A percentile compares a stretch with the other conserved stretches of the same genome.
phyloP scores from a whole-genome alignment of 1,284 basidiomycete species.

The Grifola frondosa region DNA sequence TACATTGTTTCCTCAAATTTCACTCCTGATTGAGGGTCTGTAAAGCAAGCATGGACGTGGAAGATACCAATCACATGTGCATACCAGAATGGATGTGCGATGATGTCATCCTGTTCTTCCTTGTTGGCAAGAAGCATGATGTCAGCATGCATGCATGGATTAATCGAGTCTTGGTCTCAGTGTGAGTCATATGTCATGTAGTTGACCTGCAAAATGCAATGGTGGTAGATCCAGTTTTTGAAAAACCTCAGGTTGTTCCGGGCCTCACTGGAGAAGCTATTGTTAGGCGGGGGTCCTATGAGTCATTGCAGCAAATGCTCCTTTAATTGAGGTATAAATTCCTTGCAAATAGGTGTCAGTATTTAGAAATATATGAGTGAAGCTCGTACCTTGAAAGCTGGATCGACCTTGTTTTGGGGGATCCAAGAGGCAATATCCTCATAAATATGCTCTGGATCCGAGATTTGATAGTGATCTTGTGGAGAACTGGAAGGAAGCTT shows the following conservation, averaged over 20 bases:
- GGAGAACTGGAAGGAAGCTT: constrained; percentile 2
- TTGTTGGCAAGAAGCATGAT: constrained; percentile 38
- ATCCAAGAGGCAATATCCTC: constrained; percentile 13
- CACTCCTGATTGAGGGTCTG: too few relatives aligned
- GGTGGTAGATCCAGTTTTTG: constrained; percentile 30
- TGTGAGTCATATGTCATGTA: constrained; percentile 46
- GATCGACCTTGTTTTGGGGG: constrained; percentile 6
- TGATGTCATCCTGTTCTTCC: constrained; percentile 19
- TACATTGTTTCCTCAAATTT: constrained; percentile 26
- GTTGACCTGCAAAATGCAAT: constrained; percentile 36
- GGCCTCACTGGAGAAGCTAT: constrained; percentile 16
- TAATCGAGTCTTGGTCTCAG: constrained; percentile 39
- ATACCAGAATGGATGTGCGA: constrained; percentile 24
- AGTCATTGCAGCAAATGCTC: constrained; percentile 25
- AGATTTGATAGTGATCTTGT: constrained; percentile 13
- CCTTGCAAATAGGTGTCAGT: constrained; percentile 13
- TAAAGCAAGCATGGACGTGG: constrained; percentile 22
- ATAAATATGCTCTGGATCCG: constrained; percentile 2
- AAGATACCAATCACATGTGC: constrained; percentile 21
- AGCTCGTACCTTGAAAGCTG: constrained; percentile 15
- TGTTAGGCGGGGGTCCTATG: constrained; percentile 4
- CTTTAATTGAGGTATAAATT: constrained; percentile 22
- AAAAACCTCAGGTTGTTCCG: constrained; percentile 20
- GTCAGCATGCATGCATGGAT: constrained; percentile 32
- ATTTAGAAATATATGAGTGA: neutral